Evolutionary conservation across 2,329 filamentous ascomycete species (phyloP), one percentile per base, ranked within the genome.

Genomic region (Hysterium pulicare): DNA sequence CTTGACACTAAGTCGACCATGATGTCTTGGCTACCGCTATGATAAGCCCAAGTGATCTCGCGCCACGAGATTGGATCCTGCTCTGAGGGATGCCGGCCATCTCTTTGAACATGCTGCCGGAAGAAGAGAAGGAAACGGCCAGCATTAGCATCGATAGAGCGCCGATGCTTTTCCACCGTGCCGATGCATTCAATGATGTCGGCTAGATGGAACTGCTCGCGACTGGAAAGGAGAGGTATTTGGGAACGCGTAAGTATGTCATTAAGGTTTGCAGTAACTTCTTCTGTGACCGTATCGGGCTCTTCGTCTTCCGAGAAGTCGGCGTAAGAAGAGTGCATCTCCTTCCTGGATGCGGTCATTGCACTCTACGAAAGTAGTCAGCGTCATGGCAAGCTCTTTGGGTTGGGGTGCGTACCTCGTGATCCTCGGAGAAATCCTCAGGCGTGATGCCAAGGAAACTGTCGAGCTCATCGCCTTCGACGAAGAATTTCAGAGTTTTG

Each of bases 81-180:
- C 39, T 73, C 67, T 13, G 66, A 78, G 5, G 59, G 46, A 33
- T 64, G 59, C 30, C 58, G 50, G 19, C 49, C 47, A 83, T 79
- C 36, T 77, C 84, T 81, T 36, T 94, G 71, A 38, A 82, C 82
- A 61, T 91, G 83, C 57, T 94, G 86, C 16, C 88, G 79, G 69
- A 91, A 93, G 67, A 93, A 93, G 10, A 95, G 74, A 68, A 95
- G 81, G 65, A 90, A 96, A 33, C 89, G 82, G 7, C 87, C 85
- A 3, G 87, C 90, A 57, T 95, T 95, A 55, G 88, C 87, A 58
- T 96, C 90, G 70, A 96, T 86, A 2, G 90, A 95, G 5, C 88
- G 81, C 15, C 89, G 81, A 58, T 96, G 88, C 57, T 86, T 87
- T 62, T 95, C 89, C 1, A 95, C 87, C 30, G 87, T 80, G 3